A percentile compares a stretch with the other conserved stretches of the same genome.
Conservation (phyloP, 2,329 filamentous ascomycete genomes). For the Sphaceloma murrayae region DNA sequence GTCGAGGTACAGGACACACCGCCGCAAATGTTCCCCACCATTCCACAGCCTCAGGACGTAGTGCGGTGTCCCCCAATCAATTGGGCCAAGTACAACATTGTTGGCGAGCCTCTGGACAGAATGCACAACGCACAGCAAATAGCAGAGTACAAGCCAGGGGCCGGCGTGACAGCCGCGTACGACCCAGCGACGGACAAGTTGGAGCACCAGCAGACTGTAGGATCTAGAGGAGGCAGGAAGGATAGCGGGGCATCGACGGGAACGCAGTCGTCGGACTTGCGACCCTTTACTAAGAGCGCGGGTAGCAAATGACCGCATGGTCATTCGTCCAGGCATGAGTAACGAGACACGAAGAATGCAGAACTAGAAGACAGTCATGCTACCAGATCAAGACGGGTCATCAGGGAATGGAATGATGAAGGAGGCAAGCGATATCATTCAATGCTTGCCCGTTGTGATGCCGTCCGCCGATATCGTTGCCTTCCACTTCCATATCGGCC, state of each 20-base stretch:
- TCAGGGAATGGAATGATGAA: neutral
- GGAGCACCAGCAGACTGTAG: slow-evolving; percentile 23
- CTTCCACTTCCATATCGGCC: slow-evolving; percentile 5
- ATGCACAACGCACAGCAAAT: slow-evolving; percentile 70
- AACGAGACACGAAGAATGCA: neutral
- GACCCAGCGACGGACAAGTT: slow-evolving; percentile 48
- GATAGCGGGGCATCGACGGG: slow-evolving; percentile 18
- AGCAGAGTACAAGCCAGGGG: slow-evolving; percentile 42
- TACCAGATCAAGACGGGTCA: too few species aligned
- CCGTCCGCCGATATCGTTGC: slow-evolving; percentile 11
- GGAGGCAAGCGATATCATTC: neutral
- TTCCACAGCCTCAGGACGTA: slow-evolving; percentile 72
- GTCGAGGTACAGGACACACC: slow-evolving; percentile 18
- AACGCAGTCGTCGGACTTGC: neutral
- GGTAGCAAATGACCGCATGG: neutral
- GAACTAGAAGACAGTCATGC: neutral
- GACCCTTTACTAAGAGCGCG: slow-evolving; percentile 7
- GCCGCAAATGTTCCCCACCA: slow-evolving; percentile 45
- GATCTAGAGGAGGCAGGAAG: slow-evolving; percentile 16
- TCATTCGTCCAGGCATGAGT: neutral
- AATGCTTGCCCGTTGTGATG: too few species aligned
- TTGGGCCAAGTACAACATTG: slow-evolving; percentile 89
- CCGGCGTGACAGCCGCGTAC: slow-evolving; percentile 50
- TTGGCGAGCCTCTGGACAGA: slow-evolving; percentile 73
- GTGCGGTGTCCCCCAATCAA: slow-evolving; percentile 83